A percentile compares a stretch with the other conserved stretches of the same genome.
These are phyloP conservation scores for Chrysanthemum lavandulifolium DNA, from an alignment of 129 eudicot species.

Conservation along the genomic window DNA sequence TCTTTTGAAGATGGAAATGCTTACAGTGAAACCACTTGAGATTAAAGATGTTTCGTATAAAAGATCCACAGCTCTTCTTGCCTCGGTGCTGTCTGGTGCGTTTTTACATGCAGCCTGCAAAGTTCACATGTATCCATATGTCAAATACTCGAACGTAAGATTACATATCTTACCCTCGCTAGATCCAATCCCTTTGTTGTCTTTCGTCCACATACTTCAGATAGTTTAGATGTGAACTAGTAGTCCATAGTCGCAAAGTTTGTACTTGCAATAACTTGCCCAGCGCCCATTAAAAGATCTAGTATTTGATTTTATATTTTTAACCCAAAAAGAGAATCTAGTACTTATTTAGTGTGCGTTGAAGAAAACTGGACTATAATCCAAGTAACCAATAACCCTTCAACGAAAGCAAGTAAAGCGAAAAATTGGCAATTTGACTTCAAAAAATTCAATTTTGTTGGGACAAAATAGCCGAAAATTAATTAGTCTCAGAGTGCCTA, in stretches of 20 bases:
- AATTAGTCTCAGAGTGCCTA: too few species aligned
- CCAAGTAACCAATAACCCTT: too few species aligned
- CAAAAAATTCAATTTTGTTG: too few species aligned
- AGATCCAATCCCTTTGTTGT: neutral
- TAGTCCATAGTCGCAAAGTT: neutral
- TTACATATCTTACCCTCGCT: neutral
- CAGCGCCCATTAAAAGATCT: too few species aligned
- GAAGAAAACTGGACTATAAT: too few species aligned
- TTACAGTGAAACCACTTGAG: slow-evolving; percentile 94
- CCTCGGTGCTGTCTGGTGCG: slow-evolving; percentile 78
- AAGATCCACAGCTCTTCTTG: slow-evolving; percentile 82
- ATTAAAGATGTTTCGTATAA: slow-evolving; percentile 87
- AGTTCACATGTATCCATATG: neutral
- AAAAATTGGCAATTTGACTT: too few species aligned
- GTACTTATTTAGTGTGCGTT: too few species aligned
- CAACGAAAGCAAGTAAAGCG: too few species aligned
- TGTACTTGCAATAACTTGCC: too few species aligned
- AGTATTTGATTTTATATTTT: too few species aligned
- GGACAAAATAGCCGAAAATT: too few species aligned
- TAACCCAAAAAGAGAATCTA: too few species aligned
- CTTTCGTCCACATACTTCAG: neutral
- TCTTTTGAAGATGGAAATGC: slow-evolving; percentile 12
- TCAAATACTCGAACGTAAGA: neutral
- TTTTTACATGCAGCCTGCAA: slow-evolving; percentile 96
- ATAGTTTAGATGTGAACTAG: neutral